These are phyloP conservation scores for Pseudodiploospora longispora DNA, from an alignment of 2,329 filamentous ascomycete genomes.

Conservation along the genomic window DNA sequence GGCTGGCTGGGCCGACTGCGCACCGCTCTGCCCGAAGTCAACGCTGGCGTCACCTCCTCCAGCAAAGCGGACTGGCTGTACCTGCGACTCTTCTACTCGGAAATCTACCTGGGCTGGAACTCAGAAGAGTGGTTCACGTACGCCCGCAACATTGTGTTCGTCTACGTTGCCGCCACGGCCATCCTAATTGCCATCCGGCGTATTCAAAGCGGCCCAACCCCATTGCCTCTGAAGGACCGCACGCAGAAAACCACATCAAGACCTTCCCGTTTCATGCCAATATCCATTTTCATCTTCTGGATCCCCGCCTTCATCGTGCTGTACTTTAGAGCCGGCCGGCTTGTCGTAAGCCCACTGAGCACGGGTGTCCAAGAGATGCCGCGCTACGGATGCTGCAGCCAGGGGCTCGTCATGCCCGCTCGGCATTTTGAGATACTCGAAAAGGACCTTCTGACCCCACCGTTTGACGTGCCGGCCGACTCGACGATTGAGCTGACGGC, in stretches of 20 bases:
- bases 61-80: conserved; percentile 20
- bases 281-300: conserved; percentile 14
- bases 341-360: conserved; percentile 15
- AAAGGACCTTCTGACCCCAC: conserved; percentile 9
- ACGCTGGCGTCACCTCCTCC: conserved; percentile 7
- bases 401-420: conserved; percentile 23
- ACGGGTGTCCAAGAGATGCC: conserved; percentile 24
- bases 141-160: conserved; percentile 9
- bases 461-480: conserved; percentile 19
- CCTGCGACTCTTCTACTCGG: conserved; percentile 26
- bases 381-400: conserved; percentile 26
- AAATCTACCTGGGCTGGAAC: conserved; percentile 27
- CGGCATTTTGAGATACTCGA: conserved; percentile 16
- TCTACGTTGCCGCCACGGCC: conserved; percentile 11
- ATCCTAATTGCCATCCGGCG: conserved; percentile 10
- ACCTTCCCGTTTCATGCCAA: conserved; percentile 2
- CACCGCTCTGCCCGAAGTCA: conserved; percentile 14
- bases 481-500: conserved; percentile 23
- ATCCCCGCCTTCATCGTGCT: conserved; percentile 15
- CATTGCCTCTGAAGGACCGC: not conserved
- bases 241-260: conserved; percentile 2
- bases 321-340: conserved; percentile 21
- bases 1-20: conserved; percentile 20
- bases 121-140: conserved; percentile 23
- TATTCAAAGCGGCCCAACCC: not conserved